These are phyloP conservation scores for Aspergillus panamensis DNA, from an alignment of 495 filamentous ascomycete genomes.

Conservation along the genomic window DNA sequence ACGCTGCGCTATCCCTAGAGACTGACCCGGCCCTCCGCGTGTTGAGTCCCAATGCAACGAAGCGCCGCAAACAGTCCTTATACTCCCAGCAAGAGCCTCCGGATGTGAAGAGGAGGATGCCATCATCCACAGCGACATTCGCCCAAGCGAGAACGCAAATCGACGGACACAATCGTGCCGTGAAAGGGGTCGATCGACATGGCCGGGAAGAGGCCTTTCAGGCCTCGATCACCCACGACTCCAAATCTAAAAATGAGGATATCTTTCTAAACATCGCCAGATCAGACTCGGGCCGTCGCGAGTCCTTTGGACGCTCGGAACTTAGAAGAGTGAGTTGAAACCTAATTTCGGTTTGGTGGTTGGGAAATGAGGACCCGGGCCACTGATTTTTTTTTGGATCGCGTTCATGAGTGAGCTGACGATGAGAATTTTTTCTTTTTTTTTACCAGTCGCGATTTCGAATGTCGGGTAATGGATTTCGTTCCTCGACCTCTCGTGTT, in stretches of 20 bases:
- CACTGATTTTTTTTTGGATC: not conserved
- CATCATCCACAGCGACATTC: slow-evolving; percentile 25
- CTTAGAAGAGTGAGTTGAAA: slow-evolving; percentile 46
- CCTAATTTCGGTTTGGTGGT: not conserved
- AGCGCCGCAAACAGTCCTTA: slow-evolving; percentile 27
- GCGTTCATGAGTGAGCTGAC: slow-evolving; percentile 9
- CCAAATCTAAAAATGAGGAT: slow-evolving; percentile 50
- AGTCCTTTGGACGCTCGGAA: slow-evolving; percentile 45
- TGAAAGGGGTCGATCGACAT: slow-evolving; percentile 26
- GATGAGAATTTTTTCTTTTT: slow-evolving; percentile 12
- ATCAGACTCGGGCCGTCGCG: slow-evolving; percentile 46
- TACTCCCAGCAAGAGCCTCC: slow-evolving; percentile 28
- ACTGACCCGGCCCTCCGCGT: slow-evolving; percentile 15
- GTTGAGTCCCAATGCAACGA: slow-evolving; percentile 34
- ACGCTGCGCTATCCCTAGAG: slow-evolving; percentile 19
- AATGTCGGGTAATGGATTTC: slow-evolving; percentile 38
- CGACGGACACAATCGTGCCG: slow-evolving; percentile 30
- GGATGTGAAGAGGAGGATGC: slow-evolving; percentile 29
- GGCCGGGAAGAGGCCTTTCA: slow-evolving; percentile 23
- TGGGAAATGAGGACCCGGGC: not conserved
- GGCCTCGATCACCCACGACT: slow-evolving; percentile 30
- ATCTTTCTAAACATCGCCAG: slow-evolving; percentile 63
- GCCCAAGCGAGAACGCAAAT: slow-evolving; percentile 28
- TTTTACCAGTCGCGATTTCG: slow-evolving; percentile 38
- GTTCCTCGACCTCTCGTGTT: slow-evolving; percentile 34